Conservation (phyloP, 139 green algal genomes). For the Chlorella vulgaris region DNA sequence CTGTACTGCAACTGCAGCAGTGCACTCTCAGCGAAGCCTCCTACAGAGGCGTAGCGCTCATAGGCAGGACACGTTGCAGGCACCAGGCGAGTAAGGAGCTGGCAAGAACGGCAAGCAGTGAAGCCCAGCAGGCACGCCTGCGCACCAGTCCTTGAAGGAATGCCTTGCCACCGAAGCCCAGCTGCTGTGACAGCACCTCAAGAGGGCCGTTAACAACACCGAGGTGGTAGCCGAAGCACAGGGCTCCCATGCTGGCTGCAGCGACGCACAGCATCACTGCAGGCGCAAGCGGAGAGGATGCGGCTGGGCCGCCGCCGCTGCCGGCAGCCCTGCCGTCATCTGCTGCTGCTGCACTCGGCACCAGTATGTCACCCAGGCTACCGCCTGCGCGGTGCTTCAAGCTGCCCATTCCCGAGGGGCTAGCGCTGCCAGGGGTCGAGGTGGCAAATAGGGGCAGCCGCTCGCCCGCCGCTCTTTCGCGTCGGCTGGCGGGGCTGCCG, state of each 20-base stretch:
- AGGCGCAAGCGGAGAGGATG: neutral
- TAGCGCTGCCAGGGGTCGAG: neutral
- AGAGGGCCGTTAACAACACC: constrained; percentile 91
- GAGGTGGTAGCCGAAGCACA: constrained; percentile 89
- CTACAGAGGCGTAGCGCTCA: too few species aligned
- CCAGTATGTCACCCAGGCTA: neutral
- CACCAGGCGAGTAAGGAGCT: too few species aligned
- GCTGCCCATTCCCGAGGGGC: constrained; percentile 5
- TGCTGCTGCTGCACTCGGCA: neutral
- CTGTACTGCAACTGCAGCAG: too few species aligned
- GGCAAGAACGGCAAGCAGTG: neutral
- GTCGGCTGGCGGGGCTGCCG: constrained; percentile 10
- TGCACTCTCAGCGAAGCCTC: too few species aligned
- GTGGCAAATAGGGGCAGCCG: neutral
- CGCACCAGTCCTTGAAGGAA: constrained; percentile 72
- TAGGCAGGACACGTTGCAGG: too few species aligned
- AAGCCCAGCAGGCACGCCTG: too few species aligned
- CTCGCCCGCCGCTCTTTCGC: neutral
- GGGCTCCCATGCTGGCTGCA: constrained; percentile 55
- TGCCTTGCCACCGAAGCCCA: constrained; percentile 79
- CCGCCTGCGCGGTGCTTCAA: constrained; percentile 18
- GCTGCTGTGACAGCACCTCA: constrained; percentile 73
- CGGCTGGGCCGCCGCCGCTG: too few species aligned
- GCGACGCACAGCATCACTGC: constrained; percentile 26
- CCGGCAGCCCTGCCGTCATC: neutral